Evolutionary conservation across 768 basidiomycete species (phyloP), one percentile per base, ranked within the genome.

Genomic region (Glaciozyma martinii): DNA sequence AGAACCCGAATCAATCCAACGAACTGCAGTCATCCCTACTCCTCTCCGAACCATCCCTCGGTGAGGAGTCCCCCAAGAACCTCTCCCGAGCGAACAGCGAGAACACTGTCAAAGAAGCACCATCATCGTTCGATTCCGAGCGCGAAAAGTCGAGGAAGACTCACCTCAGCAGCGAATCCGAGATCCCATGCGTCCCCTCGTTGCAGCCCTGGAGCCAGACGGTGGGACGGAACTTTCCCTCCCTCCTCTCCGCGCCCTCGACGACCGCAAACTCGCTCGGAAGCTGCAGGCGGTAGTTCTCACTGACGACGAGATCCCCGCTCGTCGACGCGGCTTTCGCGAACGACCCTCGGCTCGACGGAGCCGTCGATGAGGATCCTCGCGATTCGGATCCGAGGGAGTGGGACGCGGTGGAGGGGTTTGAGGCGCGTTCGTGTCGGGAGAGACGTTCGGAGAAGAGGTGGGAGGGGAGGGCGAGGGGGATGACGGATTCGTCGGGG

Each of bases 101-200:
- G 25, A 37, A 56, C 56, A 43, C 53, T 54, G 19, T 33, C 15
- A 9, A 33, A 4, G 29, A 33, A 3, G 33, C 4, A 18, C 3
- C 8, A 30, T 54, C 32, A 54, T 18, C 53, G 7, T 29, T 19
- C 1, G 50, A 46, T 13, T n/a, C 43, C 3, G 8, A 18, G 37
- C 79, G 71, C 27, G 79, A 77, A 13, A 80, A 56, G 21, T 80
- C 78, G 9, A 5, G 9, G 21, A 40, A 21, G 40, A 52, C 67
- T 27, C n/a, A 68, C 67, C 59, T 82, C 63, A 82, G 70, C 25
- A 84, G 71, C 16, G 81, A 81, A 65, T 83, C 78, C 53, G 76
- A 76, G 57, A 79, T 70, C 5, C 78, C 78, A 56, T 79, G 78
- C 15, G 78, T 78, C 56, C 75, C 73, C 66, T 79, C 78, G 40